phyloP scores from a whole-genome alignment of 1,139 yeast species.

The Zygotorulaspora mrakii region DNA sequence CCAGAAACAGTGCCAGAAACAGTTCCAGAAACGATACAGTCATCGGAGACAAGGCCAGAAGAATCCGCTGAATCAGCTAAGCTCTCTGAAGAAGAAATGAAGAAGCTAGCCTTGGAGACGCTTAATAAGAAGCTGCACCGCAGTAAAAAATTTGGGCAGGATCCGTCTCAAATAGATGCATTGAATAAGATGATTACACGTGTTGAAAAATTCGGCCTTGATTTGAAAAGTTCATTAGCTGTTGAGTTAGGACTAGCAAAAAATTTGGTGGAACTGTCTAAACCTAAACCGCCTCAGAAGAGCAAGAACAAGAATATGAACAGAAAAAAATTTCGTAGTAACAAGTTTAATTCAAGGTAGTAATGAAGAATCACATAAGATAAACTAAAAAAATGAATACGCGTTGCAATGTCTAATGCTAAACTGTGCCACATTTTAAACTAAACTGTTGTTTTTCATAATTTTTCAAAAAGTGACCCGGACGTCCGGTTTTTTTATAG shows the following conservation, averaged over 20 bases:
- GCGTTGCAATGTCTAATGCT: too few relatives aligned
- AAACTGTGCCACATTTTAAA: too few relatives aligned
- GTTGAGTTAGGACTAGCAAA: slow-evolving; percentile 55
- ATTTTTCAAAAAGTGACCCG: neutral
- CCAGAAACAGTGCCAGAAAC: slow-evolving; percentile 12
- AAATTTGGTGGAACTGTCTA: slow-evolving; percentile 7
- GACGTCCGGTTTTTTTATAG: slow-evolving; percentile 4
- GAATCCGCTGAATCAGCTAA: too few relatives aligned
- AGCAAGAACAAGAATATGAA: slow-evolving; percentile 7
- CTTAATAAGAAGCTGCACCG: slow-evolving; percentile 65
- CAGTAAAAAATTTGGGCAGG: slow-evolving; percentile 74
- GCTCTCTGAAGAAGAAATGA: slow-evolving; percentile 64
- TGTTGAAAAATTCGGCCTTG: slow-evolving; percentile 81
- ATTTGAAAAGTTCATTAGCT: slow-evolving; percentile 62
- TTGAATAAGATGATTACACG: slow-evolving; percentile 61
- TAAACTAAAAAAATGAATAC: too few relatives aligned
- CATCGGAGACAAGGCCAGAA: too few relatives aligned
- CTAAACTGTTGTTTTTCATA: too few relatives aligned
- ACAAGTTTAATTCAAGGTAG: neutral
- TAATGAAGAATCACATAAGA: too few relatives aligned
- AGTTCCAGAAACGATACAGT: slow-evolving; percentile 16
- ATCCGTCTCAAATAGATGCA: slow-evolving; percentile 42
- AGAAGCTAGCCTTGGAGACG: slow-evolving; percentile 63
- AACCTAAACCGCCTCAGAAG: slow-evolving; percentile 1
- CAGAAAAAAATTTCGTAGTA: slow-evolving; percentile 6